phyloP scores from a whole-genome alignment of 495 filamentous ascomycete genomes.

The Chaetomium fimeti region DNA sequence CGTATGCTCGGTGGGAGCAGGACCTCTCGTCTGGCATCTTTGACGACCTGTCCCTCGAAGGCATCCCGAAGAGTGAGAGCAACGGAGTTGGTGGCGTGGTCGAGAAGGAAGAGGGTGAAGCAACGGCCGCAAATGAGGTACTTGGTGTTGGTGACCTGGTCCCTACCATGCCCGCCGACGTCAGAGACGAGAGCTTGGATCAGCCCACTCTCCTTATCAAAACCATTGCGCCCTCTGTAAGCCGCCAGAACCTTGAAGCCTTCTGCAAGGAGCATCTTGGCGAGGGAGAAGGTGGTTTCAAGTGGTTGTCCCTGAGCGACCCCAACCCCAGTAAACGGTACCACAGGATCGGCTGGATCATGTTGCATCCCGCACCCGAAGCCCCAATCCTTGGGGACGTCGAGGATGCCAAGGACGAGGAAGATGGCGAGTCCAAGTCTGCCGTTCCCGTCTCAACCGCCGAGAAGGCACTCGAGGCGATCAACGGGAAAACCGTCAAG shows the following conservation, averaged over 20 bases:
- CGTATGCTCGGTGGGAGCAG: constrained; percentile 78
- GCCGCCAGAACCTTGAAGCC: constrained; percentile 83
- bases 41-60: constrained; percentile 92
- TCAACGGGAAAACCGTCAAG: constrained; percentile 95
- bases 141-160: constrained; percentile 87
- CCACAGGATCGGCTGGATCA: constrained; percentile 98
- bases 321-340: constrained; percentile 96
- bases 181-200: constrained; percentile 76
- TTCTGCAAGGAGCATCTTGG: constrained; percentile 91
- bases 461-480: constrained; percentile 81
- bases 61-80: constrained; percentile 89
- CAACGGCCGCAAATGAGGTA: constrained; percentile 84
- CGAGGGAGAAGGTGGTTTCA: constrained; percentile 81
- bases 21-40: constrained; percentile 80
- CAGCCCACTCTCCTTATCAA: constrained; percentile 96
- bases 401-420: constrained; percentile 62
- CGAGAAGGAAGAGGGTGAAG: constrained; percentile 93
- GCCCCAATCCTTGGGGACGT: constrained; percentile 57
- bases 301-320: constrained; percentile 89
- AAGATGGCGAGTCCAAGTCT: constrained; percentile 45
- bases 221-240: constrained; percentile 95
- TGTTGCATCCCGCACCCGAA: constrained; percentile 78
- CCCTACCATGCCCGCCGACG: constrained; percentile 72
- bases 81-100: constrained; percentile 82
- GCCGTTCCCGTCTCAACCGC: constrained; percentile 55